phyloP scores from a whole-genome alignment of 352 stramenopile genomes.

The Pythium insidiosum region DNA sequence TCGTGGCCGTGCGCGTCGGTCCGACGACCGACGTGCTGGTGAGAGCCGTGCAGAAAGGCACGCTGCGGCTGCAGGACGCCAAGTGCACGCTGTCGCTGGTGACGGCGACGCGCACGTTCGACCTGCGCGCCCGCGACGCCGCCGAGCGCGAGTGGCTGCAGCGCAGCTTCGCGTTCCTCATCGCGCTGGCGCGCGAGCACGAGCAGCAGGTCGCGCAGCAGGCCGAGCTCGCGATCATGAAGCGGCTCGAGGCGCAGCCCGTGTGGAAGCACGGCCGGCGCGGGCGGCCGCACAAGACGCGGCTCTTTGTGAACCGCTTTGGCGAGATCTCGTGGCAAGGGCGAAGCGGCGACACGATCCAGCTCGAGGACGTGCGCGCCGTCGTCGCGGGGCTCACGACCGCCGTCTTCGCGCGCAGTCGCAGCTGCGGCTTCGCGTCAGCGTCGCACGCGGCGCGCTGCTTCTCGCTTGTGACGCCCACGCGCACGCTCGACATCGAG shows the following conservation, averaged over 20 bases:
- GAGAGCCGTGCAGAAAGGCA: constrained; percentile 64
- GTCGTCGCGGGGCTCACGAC: constrained; percentile 57
- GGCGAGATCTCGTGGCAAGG: constrained; percentile 80
- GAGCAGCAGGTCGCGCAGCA: constrained; percentile 67
- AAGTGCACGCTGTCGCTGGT: constrained; percentile 77
- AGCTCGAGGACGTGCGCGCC: constrained; percentile 58
- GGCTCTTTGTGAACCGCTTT: constrained; percentile 73
- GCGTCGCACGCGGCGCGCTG: constrained; percentile 27
- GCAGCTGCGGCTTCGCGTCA: constrained; percentile 20
- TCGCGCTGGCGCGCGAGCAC: constrained; percentile 63
- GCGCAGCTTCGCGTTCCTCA: constrained; percentile 63
- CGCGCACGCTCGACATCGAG: constrained; percentile 72
- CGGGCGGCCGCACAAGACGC: constrained; percentile 76
- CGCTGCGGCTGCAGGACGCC: constrained; percentile 36
- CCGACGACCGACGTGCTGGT: constrained; percentile 56
- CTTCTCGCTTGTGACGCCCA: constrained; percentile 61
- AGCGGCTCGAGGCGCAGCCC: constrained; percentile 57
- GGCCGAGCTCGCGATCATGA: constrained; percentile 81
- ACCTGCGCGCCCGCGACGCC: constrained; percentile 58
- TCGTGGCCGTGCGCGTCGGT: constrained; percentile 42
- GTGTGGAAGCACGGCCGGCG: constrained; percentile 79
- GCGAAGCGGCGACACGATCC: constrained; percentile 63
- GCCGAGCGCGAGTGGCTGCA: constrained; percentile 74
- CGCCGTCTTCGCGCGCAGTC: constrained; percentile 49
- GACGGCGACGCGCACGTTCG: constrained; percentile 61